Conservation (phyloP, 805 yeast species). For the Starmerella powellii region DNA sequence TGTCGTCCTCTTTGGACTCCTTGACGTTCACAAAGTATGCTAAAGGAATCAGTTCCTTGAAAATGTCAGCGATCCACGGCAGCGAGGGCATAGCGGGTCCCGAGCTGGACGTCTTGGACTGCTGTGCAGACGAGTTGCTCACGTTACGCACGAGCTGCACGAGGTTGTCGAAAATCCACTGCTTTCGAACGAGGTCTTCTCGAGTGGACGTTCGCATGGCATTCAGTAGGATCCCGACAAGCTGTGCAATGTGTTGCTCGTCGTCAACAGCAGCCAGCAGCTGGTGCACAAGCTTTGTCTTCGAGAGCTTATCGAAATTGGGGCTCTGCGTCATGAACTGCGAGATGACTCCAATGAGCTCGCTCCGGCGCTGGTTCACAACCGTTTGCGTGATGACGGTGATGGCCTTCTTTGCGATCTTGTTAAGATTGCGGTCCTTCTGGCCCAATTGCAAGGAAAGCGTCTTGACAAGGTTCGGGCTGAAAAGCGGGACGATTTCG, state of each 20-base stretch:
- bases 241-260: conserved; percentile 13
- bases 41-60: conserved; percentile 32
- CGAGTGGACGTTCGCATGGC: conserved; percentile 17
- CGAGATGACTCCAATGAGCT: conserved; percentile 8
- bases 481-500: conserved; percentile 21
- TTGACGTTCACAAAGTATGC: conserved; percentile 34
- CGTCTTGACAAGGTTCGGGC: conserved; percentile 32
- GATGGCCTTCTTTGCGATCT: conserved; percentile 47
- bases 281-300: conserved; percentile 49
- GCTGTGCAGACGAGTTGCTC: not conserved
- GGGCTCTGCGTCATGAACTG: conserved; percentile 26
- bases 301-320: conserved; percentile 66
- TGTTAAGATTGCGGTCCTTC: conserved; percentile 50
- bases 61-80: conserved; percentile 30
- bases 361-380: conserved; percentile 1
- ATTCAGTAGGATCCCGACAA: conserved; percentile 22
- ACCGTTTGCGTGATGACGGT: conserved; percentile 20
- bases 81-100: not conserved
- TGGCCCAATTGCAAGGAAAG: conserved; percentile 68
- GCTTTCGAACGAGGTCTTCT: conserved; percentile 18
- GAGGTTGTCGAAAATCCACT: conserved; percentile 51
- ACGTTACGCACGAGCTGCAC: conserved; percentile 34
- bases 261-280: conserved; percentile 27
- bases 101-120: no score
- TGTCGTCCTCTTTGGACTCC: not conserved